Evolutionary conservation across 2,329 filamentous ascomycete species (phyloP), one percentile per base, ranked within the genome.

Genomic region (Aspergillus aculeatinus): DNA sequence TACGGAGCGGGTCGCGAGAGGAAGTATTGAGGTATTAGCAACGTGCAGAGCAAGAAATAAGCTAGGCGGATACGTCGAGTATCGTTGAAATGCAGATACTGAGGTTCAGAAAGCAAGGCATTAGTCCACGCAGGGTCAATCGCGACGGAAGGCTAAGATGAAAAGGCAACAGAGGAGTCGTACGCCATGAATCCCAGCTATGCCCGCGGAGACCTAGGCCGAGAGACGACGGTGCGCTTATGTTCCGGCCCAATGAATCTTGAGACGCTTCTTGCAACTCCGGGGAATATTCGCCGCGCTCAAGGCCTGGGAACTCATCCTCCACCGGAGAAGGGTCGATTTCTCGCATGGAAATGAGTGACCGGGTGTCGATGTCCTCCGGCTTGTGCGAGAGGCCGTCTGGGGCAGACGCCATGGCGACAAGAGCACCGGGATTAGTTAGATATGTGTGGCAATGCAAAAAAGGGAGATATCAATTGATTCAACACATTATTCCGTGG

Each of bases 261-360:
- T 63, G 59, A 39, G 62, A 65, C 50, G 63, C 57, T 1, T 67
- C 54, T 68, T 19, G 16, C 6, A 9, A 9, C 14, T 71, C 63
- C 63, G 69, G 65, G 60, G 74, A 76, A 63, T 83, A 84, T 51
- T 76, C 75, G 62, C 79, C 83, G 58, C 83, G 81, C 60, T 87
- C 82, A 31, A 76, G 68, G 57, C 82, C 76, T 51, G 70, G 68
- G 16, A 67, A 68, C 47, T 72, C 75, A 59, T 87, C 82, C 57
- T 88, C 89, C 48, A 96, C 91, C 0, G 92, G 93, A 23, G 87
- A 87, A 3, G 93, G 93, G 56, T 96, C 92, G 63, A 97, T 81
- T 71, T 94, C 87, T 55, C 89, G 83, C 60, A 96, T 83, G 48
- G 89, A 89, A 60, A 86, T 78, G 56, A 87, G 76, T 42, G 86